Evolutionary conservation across 1,284 basidiomycete genomes (phyloP), one percentile per base, ranked within the genome.

Genomic region (Ceratobasidium sp.): DNA sequence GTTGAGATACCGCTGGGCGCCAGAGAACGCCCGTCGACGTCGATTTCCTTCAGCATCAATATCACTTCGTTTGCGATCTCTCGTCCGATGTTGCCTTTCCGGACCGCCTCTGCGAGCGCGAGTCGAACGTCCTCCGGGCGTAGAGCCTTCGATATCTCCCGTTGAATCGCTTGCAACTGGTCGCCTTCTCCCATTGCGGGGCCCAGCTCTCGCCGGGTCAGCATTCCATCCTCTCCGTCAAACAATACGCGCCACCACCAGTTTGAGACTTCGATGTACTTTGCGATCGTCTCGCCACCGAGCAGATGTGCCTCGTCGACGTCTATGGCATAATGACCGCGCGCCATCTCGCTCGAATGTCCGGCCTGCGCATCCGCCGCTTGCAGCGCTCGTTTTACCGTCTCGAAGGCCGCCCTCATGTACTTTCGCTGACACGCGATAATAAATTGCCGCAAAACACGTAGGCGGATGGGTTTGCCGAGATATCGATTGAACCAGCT

Each of bases 381-480:
- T 4, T 2, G 3, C n/a, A 49, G 8, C 4, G 51, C 19, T 8
- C 9, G 13, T 6, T 9, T 17, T 1, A 32, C 25, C 1, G 54
- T 1, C 4, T 1, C 37, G n/a, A 44, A 43, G 1, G 68, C 68
- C 15, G 1, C 68, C 2, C 37, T 29, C 49, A 68, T 54, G 15
- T 8, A 32, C 25, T 67, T 22, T n/a, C 29, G 19, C 46, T 67
- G 65, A 22, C n/a, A 34, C 6, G 65, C 65, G 49, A 52, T 67
- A 3, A 25, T 13, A 15, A 69, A 40, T 1, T 69, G 67, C 7
- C 67, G 67, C 5, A 40, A 57, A n/a, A 13, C 29, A 19, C 44
- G 22, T 9, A 69, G 19, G 11, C 66, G 49, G 5, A 69, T 22
- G 1, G 4, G 4, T 22, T 22, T 29, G 11, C 43, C 43, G 6